A percentile compares a stretch with the other conserved stretches of the same genome.
phyloP scores from a whole-genome alignment of 202 grass and related monocot genomes.

The Saccharum hybrid region DNA sequence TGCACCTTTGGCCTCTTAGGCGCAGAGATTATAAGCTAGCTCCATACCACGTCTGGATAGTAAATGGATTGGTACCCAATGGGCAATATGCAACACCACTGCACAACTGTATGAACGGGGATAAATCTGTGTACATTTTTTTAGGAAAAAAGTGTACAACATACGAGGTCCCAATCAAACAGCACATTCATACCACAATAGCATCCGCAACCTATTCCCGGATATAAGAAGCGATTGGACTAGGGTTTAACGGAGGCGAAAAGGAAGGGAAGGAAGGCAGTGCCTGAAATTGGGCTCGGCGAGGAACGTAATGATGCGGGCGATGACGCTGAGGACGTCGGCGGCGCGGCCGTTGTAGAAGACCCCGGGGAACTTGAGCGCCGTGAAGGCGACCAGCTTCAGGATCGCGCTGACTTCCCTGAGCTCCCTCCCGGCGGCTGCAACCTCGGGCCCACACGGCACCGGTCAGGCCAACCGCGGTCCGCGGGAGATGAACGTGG shows the following conservation, averaged over 20 bases:
- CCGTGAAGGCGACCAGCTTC: constrained; percentile 70
- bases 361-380: constrained; percentile 75
- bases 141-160: neutral
- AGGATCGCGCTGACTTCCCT: constrained; percentile 80
- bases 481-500: neutral
- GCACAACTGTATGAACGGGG: neutral
- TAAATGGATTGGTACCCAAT: neutral
- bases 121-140: neutral
- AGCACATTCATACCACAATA: neutral
- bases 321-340: constrained; percentile 79
- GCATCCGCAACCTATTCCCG: neutral
- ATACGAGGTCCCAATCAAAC: neutral
- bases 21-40: neutral
- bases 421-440: constrained; percentile 60
- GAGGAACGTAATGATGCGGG: constrained; percentile 76
- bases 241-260: constrained; percentile 30
- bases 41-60: neutral
- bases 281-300: constrained; percentile 80
- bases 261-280: neutral
- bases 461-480: constrained; percentile 1
- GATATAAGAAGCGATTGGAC: neutral
- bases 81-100: neutral
- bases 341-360: constrained; percentile 78
- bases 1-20: neutral
- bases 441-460: constrained; percentile 11